Evolutionary conservation across 371 early-diverging fungal species (phyloP).

Genomic region (Mucor lusitanicus): DNA sequence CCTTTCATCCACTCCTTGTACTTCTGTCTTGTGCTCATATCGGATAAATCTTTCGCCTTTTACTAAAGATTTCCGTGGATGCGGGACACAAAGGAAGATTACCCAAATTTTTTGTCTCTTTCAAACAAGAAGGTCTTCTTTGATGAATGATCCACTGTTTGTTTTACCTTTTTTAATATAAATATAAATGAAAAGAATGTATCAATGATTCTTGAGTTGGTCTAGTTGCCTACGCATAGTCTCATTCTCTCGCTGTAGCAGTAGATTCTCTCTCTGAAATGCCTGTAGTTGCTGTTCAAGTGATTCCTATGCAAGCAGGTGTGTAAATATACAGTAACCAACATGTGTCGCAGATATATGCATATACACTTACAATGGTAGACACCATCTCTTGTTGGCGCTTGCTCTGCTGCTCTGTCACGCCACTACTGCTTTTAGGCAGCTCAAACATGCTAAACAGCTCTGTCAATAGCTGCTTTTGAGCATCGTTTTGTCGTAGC

Average conservation of each 20-base stretch:
- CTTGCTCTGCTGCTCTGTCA: neutral
- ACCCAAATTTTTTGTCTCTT: conserved; percentile 47
- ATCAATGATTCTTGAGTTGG: conserved; percentile 18
- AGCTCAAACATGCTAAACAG: conserved; percentile 12
- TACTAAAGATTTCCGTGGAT: conserved; percentile 62
- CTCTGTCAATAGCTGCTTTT: conserved; percentile 31
- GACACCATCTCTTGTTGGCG: conserved; percentile 3
- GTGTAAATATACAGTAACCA: no score
- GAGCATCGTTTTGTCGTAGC: conserved; percentile 35
- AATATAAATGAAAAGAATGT: neutral
- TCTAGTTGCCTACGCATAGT: conserved; percentile 54
- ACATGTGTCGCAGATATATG: no score
- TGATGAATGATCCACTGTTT: neutral
- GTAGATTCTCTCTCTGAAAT: conserved; percentile 50
- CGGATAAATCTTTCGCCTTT: conserved; percentile 62
- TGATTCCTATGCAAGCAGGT: conserved; percentile 12
- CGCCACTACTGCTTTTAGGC: neutral
- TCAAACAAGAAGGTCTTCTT: neutral
- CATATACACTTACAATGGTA: conserved; percentile 10
- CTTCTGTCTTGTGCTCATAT: conserved; percentile 52
- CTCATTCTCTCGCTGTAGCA: conserved; percentile 57
- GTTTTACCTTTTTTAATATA: neutral
- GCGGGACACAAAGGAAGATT: conserved; percentile 49
- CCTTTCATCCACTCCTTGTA: conserved; percentile 21
- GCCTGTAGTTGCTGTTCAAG: conserved; percentile 50